Evolutionary conservation across 2,329 filamentous ascomycete species (phyloP).

Genomic region (Geosmithia putterillii): DNA sequence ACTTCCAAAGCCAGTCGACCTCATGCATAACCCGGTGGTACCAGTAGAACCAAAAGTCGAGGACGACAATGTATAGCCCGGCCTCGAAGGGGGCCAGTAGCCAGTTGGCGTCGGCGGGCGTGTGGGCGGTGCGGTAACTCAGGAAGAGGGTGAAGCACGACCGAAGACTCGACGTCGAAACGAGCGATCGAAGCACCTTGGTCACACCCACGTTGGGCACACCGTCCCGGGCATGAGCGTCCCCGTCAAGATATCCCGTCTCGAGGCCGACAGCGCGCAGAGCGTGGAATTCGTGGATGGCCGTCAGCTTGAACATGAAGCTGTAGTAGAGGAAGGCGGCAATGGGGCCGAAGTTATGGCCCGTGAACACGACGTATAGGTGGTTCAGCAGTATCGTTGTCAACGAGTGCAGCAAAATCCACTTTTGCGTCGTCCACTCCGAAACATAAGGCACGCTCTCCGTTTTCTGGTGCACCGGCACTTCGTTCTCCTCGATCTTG

Average conservation of each 20-base stretch:
- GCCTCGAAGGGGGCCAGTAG: slow-evolving; percentile 16
- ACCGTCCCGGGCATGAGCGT: slow-evolving; percentile 27
- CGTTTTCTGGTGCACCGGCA: slow-evolving; percentile 24
- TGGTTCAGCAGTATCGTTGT: slow-evolving; percentile 25
- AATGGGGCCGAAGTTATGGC: slow-evolving; percentile 12
- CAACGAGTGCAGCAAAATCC: slow-evolving; percentile 23
- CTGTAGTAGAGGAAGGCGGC: slow-evolving; percentile 22
- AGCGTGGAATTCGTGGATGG: slow-evolving; percentile 23
- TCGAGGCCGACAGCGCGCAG: slow-evolving; percentile 23
- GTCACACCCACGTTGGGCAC: slow-evolving; percentile 24
- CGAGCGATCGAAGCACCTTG: slow-evolving; percentile 18
- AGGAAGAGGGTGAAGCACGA: slow-evolving; percentile 11
- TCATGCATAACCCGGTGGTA: slow-evolving; percentile 30
- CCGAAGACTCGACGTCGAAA: slow-evolving; percentile 8
- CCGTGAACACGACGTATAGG: slow-evolving; percentile 15
- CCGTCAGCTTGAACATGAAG: slow-evolving; percentile 22
- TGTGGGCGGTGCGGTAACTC: slow-evolving; percentile 8
- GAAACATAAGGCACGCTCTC: slow-evolving; percentile 26
- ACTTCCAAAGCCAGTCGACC: slow-evolving; percentile 19
- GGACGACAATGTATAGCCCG: slow-evolving; percentile 19
- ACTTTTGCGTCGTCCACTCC: slow-evolving; percentile 21
- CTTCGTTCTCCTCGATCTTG: slow-evolving; percentile 11
- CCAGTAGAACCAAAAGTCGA: slow-evolving; percentile 28
- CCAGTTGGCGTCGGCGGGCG: slow-evolving; percentile 9
- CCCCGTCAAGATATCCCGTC: slow-evolving; percentile 28